Evolutionary conservation across 176 grass and related monocot genomes (phyloP).

Genomic region (Zoysia japonica): DNA sequence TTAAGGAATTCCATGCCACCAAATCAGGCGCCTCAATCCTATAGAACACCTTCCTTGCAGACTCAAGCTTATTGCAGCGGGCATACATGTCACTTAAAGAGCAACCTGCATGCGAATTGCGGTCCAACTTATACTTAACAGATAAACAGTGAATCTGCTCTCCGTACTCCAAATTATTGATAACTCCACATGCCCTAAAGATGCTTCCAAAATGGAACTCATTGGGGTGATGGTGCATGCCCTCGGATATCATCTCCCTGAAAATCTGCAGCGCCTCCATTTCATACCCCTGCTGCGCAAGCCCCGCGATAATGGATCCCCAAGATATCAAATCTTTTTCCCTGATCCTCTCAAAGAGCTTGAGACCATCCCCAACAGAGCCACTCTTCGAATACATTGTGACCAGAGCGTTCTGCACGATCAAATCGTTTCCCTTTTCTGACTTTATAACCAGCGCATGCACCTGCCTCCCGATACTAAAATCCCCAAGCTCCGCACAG

Average conservation of each 20-base stretch:
- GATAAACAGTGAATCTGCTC: slow-evolving; percentile 62
- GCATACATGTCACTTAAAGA: slow-evolving; percentile 61
- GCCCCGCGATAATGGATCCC: slow-evolving; percentile 65
- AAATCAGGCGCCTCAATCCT: slow-evolving; percentile 57
- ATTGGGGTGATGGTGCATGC: slow-evolving; percentile 50
- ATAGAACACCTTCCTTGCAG: slow-evolving; percentile 53
- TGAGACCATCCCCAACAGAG: slow-evolving; percentile 33
- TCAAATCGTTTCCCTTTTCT: slow-evolving; percentile 38
- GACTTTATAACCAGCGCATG: slow-evolving; percentile 59
- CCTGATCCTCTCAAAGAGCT: slow-evolving; percentile 52
- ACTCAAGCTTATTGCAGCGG: slow-evolving; percentile 57
- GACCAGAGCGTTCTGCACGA: slow-evolving; percentile 64
- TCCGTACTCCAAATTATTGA: slow-evolving; percentile 44
- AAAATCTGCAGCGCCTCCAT: slow-evolving; percentile 50
- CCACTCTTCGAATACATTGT: slow-evolving; percentile 69
- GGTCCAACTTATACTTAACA: slow-evolving; percentile 61
- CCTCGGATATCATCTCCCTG: slow-evolving; percentile 58
- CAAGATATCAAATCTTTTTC: slow-evolving; percentile 73
- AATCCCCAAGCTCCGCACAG: slow-evolving; percentile 53
- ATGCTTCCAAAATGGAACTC: slow-evolving; percentile 71
- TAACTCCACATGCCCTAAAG: slow-evolving; percentile 56
- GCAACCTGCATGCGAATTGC: slow-evolving; percentile 44
- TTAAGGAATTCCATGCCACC: slow-evolving; percentile 75
- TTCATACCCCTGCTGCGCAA: slow-evolving; percentile 47
- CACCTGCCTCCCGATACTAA: slow-evolving; percentile 51